phyloP scores from a whole-genome alignment of 768 basidiomycete species.

The Nevesoporus exiguus region DNA sequence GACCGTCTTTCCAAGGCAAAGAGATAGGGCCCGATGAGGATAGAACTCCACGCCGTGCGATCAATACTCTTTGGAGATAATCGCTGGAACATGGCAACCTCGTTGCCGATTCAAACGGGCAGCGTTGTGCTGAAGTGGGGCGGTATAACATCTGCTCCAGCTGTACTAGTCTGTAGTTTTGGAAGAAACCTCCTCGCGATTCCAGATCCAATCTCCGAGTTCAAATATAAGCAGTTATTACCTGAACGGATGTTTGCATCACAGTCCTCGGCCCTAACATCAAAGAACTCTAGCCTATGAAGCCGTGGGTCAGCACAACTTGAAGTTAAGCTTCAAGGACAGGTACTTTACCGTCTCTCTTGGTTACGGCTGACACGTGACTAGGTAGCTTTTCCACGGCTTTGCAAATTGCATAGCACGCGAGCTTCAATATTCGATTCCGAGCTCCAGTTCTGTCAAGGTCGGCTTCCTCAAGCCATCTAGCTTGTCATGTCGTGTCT shows the following conservation, averaged over 20 bases:
- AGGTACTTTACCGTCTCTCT: too few relatives aligned
- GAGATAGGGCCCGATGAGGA: neutral
- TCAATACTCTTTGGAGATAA: slow-evolving; percentile 15
- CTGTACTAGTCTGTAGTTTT: neutral
- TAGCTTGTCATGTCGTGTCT: slow-evolving; percentile 20
- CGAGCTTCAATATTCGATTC: slow-evolving; percentile 2
- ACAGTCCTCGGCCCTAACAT: too few relatives aligned
- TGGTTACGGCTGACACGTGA: slow-evolving; percentile 18
- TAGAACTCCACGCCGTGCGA: neutral
- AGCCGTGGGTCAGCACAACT: too few relatives aligned
- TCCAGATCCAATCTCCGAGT: neutral
- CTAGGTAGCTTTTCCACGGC: slow-evolving; percentile 7
- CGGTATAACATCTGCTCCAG: too few relatives aligned
- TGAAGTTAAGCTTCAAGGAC: too few relatives aligned
- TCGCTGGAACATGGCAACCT: slow-evolving; percentile 15
- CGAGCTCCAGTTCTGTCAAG: neutral
- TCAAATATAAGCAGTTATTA: neutral
- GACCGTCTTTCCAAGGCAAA: neutral
- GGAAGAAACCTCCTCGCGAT: slow-evolving; percentile 4
- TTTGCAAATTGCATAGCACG: neutral
- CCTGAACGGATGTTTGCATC: neutral
- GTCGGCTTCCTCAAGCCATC: neutral
- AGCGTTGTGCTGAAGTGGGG: neutral
- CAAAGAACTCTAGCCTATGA: too few relatives aligned
- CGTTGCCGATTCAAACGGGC: slow-evolving; percentile 5